phyloP scores from a whole-genome alignment of 1,139 yeast genomes.

The Meyerozyma sp. region DNA sequence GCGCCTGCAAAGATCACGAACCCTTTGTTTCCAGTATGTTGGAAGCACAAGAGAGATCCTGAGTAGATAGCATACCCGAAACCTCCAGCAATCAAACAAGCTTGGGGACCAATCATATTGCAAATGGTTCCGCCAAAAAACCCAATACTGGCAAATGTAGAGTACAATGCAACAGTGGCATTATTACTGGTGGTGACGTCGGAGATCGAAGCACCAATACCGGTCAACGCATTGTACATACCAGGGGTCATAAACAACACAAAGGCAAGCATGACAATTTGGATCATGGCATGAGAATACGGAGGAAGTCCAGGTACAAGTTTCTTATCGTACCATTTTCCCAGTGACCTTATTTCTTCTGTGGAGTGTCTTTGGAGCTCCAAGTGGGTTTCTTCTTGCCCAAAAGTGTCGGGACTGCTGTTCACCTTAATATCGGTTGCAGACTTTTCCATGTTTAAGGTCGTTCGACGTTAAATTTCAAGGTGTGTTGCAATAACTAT shows the following conservation, averaged over 20 bases:
- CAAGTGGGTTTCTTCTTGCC: conserved; percentile 14
- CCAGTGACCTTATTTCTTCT: conserved; percentile 20
- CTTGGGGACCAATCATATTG: conserved; percentile 47
- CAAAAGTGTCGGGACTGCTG: background rate
- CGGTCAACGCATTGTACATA: conserved; percentile 52
- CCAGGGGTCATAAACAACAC: conserved; percentile 54
- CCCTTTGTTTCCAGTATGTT: conserved; percentile 44
- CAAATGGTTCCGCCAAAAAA: conserved; percentile 58
- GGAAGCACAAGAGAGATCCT: conserved; percentile 45
- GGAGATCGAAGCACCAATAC: conserved; percentile 47
- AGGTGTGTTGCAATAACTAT: too few relatives aligned
- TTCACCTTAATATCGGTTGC: background rate
- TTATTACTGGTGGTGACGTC: conserved; percentile 42
- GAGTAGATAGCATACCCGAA: conserved; percentile 53
- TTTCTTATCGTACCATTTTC: conserved; percentile 35
- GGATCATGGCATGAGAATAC: conserved; percentile 41
- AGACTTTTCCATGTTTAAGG: background rate
- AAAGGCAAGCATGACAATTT: conserved; percentile 43
- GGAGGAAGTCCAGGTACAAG: conserved; percentile 23
- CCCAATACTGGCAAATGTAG: conserved; percentile 53
- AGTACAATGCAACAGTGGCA: conserved; percentile 50
- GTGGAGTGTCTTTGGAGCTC: conserved; percentile 23
- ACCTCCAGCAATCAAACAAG: conserved; percentile 49
- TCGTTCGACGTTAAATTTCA: background rate
- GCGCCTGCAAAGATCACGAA: conserved; percentile 59